These are phyloP conservation scores for Scenedesmus sp. DNA, from an alignment of 163 green algal genomes.

Conservation along the genomic window DNA sequence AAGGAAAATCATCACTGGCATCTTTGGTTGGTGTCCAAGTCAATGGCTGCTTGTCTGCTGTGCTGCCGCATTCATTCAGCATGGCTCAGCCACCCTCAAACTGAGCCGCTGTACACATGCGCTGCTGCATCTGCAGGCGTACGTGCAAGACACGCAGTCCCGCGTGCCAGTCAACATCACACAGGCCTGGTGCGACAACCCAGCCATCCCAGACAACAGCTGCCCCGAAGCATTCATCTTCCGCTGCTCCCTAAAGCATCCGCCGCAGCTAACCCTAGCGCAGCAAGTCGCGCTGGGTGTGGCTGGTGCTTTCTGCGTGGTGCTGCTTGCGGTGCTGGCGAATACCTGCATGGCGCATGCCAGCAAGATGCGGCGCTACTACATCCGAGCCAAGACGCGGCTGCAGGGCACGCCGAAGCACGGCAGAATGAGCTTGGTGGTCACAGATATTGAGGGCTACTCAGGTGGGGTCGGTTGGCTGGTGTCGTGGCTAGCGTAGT, in stretches of 20 bases:
- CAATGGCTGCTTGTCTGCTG: not conserved
- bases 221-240: not conserved
- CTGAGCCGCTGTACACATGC: not conserved
- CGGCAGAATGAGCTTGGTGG: conserved; percentile 52
- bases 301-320: not conserved
- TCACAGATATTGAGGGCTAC: conserved; percentile 66
- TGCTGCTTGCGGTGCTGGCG: not conserved
- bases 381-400: conserved; percentile 27
- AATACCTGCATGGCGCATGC: not conserved
- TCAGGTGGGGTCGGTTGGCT: conserved; percentile 34
- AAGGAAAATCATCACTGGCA: too few species aligned
- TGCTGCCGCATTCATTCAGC: too few species aligned
- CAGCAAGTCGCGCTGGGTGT: not conserved
- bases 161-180: not conserved
- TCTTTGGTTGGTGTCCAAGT: too few species aligned
- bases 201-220: not conserved
- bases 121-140: conserved; percentile 1
- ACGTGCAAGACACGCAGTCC: not conserved
- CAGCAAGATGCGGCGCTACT: conserved; percentile 33
- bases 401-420: conserved; percentile 54
- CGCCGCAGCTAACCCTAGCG: not conserved
- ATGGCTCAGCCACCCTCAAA: too few species aligned
- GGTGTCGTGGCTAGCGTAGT: not conserved
- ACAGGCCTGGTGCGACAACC: not conserved
- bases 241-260: not conserved